phyloP scores from a whole-genome alignment of 371 early-diverging fungal species.

The Smittium mucronatum region DNA sequence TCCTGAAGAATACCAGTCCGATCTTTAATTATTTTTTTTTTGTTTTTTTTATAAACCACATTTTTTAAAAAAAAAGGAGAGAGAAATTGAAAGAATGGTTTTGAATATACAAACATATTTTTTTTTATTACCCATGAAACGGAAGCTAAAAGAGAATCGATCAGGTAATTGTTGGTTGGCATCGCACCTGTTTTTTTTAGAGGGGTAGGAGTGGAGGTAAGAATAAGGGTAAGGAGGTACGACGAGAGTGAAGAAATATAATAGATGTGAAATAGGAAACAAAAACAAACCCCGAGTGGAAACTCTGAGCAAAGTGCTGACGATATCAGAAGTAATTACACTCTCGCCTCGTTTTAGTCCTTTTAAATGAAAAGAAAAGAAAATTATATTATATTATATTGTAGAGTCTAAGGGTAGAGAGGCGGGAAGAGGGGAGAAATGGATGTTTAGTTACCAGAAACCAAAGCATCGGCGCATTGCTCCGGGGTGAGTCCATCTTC shows the following conservation, averaged over 20 bases:
- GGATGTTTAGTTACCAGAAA: slow-evolving; percentile 37
- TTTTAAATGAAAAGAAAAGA: not conserved
- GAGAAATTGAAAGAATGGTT: too few relatives aligned
- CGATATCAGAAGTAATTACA: slow-evolving; percentile 25
- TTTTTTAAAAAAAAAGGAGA: too few relatives aligned
- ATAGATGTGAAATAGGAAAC: too few relatives aligned
- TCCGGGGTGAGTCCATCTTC: slow-evolving; percentile 43
- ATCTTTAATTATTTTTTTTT: not conserved
- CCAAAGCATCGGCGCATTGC: slow-evolving; percentile 44
- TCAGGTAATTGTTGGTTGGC: slow-evolving; percentile 30
- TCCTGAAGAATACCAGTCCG: not conserved
- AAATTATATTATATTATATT: not conserved
- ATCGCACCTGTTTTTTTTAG: slow-evolving; percentile 10
- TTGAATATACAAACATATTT: too few relatives aligned
- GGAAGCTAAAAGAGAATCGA: slow-evolving; percentile 22
- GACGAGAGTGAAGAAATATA: too few relatives aligned
- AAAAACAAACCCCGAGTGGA: slow-evolving; percentile 23
- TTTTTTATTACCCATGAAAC: slow-evolving; percentile 25
- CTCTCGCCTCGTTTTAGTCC: slow-evolving; percentile 30
- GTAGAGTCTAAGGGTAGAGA: too few relatives aligned
- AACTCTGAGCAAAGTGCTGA: slow-evolving; percentile 24
- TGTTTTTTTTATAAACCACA: too few relatives aligned
- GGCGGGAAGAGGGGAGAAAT: too few relatives aligned
- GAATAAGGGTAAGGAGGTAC: not conserved
- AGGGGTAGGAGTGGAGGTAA: not conserved